Percentiles rank a stretch among this genome's conserved stretches.
These are phyloP conservation scores for Neodidymelliopsis sp. DNA, from an alignment of 2,329 filamentous ascomycete species.

Conservation along the genomic window DNA sequence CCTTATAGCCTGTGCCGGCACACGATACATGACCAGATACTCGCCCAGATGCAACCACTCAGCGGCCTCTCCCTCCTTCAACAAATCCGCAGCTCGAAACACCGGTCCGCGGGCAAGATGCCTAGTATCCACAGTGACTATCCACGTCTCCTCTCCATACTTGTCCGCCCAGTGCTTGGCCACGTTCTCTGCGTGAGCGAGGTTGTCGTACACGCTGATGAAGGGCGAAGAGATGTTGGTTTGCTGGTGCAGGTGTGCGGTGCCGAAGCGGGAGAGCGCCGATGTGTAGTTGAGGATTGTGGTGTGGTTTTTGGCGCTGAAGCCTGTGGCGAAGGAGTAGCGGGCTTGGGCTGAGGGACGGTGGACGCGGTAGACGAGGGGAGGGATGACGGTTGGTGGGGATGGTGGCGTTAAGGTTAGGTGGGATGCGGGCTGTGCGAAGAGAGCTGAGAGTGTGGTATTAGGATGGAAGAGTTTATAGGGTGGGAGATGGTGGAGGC, in stretches of 20 bases:
- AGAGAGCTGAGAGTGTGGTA: slow-evolving; percentile 17
- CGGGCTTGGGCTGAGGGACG: slow-evolving; percentile 37
- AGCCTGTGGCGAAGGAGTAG: slow-evolving; percentile 42
- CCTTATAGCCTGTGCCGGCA: slow-evolving; percentile 42
- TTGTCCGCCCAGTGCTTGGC: slow-evolving; percentile 30
- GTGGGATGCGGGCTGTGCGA: slow-evolving; percentile 8
- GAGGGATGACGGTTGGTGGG: slow-evolving; percentile 34
- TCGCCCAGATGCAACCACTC: slow-evolving; percentile 44
- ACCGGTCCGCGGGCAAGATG: slow-evolving; percentile 42
- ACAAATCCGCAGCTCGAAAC: slow-evolving; percentile 41
- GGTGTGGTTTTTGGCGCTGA: slow-evolving; percentile 46
- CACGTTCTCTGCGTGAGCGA: slow-evolving; percentile 37
- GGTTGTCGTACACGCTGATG: slow-evolving; percentile 42
- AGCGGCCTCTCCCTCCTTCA: slow-evolving; percentile 23
- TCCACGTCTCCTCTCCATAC: slow-evolving; percentile 31
- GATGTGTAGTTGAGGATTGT: slow-evolving; percentile 41
- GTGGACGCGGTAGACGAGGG: slow-evolving; percentile 43
- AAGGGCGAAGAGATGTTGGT: slow-evolving; percentile 48
- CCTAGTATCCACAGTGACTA: slow-evolving; percentile 42
- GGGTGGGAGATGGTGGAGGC: background rate
- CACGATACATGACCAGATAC: slow-evolving; percentile 46
- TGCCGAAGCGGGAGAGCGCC: slow-evolving; percentile 34
- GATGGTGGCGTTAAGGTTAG: slow-evolving; percentile 6
- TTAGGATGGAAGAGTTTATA: background rate
- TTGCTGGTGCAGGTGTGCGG: slow-evolving; percentile 41